A percentile compares a stretch with the other conserved stretches of the same genome.
These are phyloP conservation scores for Pseudodiploospora longispora DNA, from an alignment of 2,329 filamentous ascomycete genomes.

Conservation along the genomic window DNA sequence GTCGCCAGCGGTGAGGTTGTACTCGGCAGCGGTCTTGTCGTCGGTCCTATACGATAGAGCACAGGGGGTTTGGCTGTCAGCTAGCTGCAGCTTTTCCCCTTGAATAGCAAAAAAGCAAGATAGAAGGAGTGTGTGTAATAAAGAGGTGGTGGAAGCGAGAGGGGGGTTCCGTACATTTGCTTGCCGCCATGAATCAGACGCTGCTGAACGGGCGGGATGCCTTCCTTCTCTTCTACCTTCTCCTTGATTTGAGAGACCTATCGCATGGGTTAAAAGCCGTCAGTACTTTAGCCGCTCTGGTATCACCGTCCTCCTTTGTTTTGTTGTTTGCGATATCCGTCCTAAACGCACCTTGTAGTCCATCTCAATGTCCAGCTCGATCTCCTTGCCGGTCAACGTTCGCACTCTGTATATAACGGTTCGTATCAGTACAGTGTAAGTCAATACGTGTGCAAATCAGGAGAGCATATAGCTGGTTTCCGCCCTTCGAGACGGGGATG, in stretches of 20 bases:
- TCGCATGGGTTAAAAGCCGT: not conserved
- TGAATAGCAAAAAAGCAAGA: not conserved
- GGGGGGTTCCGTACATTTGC: conserved; percentile 67
- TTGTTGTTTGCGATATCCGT: not conserved
- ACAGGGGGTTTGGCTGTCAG: not conserved
- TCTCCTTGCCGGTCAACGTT: conserved; percentile 96
- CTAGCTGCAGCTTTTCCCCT: not conserved
- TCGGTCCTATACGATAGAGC: conserved; percentile 58
- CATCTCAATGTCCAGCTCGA: conserved; percentile 93
- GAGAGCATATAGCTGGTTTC: too few species aligned
- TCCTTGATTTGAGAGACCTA: conserved; percentile 96
- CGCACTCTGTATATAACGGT: conserved; percentile 59
- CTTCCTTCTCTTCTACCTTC: conserved; percentile 97
- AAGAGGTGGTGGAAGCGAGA: conserved; percentile 2
- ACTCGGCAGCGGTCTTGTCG: conserved; percentile 87
- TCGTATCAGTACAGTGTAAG: conserved; percentile 12
- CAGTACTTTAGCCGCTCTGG: not conserved
- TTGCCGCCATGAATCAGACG: conserved; percentile 94
- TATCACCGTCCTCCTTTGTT: not conserved
- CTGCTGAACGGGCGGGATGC: conserved; percentile 94
- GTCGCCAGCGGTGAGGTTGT: conserved; percentile 82
- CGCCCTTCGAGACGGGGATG: too few species aligned
- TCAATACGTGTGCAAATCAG: too few species aligned
- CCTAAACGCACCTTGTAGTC: conserved; percentile 69
- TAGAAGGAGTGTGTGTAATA: not conserved